phyloP scores from a whole-genome alignment of 257 asterid species.

The Gentiana dahurica region DNA sequence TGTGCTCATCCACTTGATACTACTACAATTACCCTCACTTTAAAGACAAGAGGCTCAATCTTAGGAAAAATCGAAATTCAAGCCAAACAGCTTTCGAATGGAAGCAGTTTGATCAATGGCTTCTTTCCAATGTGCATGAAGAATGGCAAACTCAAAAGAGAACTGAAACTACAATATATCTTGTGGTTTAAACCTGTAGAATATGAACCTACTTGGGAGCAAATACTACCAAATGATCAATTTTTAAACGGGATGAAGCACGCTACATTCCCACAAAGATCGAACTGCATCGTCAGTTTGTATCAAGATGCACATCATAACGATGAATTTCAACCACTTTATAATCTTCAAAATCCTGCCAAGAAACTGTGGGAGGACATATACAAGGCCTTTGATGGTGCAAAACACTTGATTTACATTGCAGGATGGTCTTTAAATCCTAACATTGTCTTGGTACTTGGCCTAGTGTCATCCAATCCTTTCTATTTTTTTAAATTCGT shows the following conservation, averaged over 20 bases:
- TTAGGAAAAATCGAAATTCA: conserved; percentile 47
- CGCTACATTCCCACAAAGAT: conserved; percentile 56
- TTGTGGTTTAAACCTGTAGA: conserved; percentile 75
- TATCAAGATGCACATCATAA: conserved; percentile 86
- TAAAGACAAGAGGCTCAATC: conserved; percentile 38
- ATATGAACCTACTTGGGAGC: conserved; percentile 48
- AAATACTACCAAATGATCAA: conserved; percentile 33
- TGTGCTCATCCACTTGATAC: conserved; percentile 69
- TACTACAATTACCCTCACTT: conserved; percentile 48
- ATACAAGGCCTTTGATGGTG: conserved; percentile 64
- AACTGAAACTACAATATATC: conserved; percentile 48
- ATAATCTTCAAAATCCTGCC: conserved; percentile 26
- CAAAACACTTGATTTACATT: conserved; percentile 70
- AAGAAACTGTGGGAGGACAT: conserved; percentile 76
- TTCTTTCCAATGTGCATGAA: conserved; percentile 45
- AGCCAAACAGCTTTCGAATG: conserved; percentile 39
- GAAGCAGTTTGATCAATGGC: conserved; percentile 52
- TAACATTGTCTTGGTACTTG: conserved; percentile 45
- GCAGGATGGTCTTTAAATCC: conserved; percentile 93
- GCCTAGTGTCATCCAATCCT: neutral
- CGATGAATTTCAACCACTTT: conserved; percentile 44
- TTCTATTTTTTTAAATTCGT: neutral
- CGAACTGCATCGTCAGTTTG: conserved; percentile 46
- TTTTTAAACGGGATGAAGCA: conserved; percentile 48
- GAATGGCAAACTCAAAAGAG: conserved; percentile 39